Base-by-base conservation (phyloP, 1,284 basidiomycete species). In the Volvariella surrecta region DNA sequence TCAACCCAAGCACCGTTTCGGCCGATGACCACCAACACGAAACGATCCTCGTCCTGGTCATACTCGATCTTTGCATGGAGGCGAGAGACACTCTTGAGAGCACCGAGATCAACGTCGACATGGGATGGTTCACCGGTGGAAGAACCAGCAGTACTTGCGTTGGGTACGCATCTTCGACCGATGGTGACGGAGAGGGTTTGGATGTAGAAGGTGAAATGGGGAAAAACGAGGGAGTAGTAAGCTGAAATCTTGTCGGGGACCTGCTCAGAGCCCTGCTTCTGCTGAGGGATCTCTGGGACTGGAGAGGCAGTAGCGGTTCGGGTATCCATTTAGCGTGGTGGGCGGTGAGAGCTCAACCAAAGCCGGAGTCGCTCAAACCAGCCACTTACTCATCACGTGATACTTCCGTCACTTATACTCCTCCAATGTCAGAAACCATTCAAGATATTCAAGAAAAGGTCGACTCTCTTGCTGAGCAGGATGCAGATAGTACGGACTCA, bases 1-100 rank as follows among this genome's bases (percentile, higher is more conserved):
- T 99, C 95, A 1, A 99, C 92, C 82, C 94, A 98, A 7, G 93
- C 93, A 9, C 96, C 96, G 56, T 99, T 99, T 46, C 95, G 73
- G 9, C 96, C 96, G 28, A 90, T 74, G 31, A 99, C 94, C 50
- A 85, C 80, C 39, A 99, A 75, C 21, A 92, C 83, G 66, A 94
- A 99, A 55, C 80, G 79, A 58, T 91, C 89, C 48, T 89, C 82
- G 17, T 86, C 79, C 52, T 84, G 79, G 67, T 90, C 87, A 58
- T 88, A 96, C 61, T 90, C 91, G 56, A 99, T 94, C 68, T 84
- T 86, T 41, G 96, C 96, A 60, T 99, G 96, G 11, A 96, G 73
- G 18, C 96, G 77, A 9, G 94, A 98, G 44, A 99, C 94, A 48
- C 90, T 94, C 76, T 98, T 98, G 48, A 98, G 76, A 1, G 91